Percentiles rank a stretch among this genome's conserved stretches.
Evolutionary conservation across 2,329 filamentous ascomycete genomes (phyloP).

Genomic region (Fusarium beomiforme): DNA sequence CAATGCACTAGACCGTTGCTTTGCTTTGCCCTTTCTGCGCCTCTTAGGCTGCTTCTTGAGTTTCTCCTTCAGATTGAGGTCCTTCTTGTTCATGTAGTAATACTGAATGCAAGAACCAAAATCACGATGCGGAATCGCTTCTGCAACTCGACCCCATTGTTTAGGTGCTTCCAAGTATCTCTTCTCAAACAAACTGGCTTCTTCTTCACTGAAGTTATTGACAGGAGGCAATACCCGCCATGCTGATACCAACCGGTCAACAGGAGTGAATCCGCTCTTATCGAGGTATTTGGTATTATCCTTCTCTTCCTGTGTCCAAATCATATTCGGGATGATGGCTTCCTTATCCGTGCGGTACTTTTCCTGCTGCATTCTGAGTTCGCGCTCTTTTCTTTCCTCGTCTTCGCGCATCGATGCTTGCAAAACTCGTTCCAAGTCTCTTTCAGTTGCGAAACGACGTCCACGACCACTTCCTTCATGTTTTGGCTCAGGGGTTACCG

Average conservation of each 20-base stretch:
- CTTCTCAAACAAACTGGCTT: conserved; percentile 76
- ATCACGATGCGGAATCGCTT: conserved; percentile 72
- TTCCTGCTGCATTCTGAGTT: conserved; percentile 70
- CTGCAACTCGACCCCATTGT: conserved; percentile 83
- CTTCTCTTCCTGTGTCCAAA: conserved; percentile 69
- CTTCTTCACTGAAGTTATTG: conserved; percentile 79
- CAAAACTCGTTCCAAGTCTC: conserved; percentile 76
- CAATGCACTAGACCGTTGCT: conserved; percentile 70
- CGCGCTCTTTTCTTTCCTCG: conserved; percentile 75
- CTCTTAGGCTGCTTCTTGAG: conserved; percentile 71
- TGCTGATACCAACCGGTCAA: conserved; percentile 72
- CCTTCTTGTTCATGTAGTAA: conserved; percentile 84
- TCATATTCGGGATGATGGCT: conserved; percentile 77
- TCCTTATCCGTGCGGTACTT: conserved; percentile 81
- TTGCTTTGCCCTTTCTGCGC: conserved; percentile 66
- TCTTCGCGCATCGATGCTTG: conserved; percentile 78
- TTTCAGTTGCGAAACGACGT: conserved; percentile 74
- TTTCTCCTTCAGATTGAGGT: conserved; percentile 80
- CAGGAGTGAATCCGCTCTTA: conserved; percentile 70
- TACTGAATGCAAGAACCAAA: conserved; percentile 86
- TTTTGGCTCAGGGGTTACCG: conserved; percentile 62
- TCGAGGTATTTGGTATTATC: conserved; percentile 70
- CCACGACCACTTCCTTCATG: conserved; percentile 64
- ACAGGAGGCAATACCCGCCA: conserved; percentile 78
- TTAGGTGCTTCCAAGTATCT: conserved; percentile 80